A percentile compares a stretch with the other conserved stretches of the same genome.
These are phyloP conservation scores for Nakataea oryzae DNA, from an alignment of 2,329 filamentous ascomycete species.

Conservation along the genomic window DNA sequence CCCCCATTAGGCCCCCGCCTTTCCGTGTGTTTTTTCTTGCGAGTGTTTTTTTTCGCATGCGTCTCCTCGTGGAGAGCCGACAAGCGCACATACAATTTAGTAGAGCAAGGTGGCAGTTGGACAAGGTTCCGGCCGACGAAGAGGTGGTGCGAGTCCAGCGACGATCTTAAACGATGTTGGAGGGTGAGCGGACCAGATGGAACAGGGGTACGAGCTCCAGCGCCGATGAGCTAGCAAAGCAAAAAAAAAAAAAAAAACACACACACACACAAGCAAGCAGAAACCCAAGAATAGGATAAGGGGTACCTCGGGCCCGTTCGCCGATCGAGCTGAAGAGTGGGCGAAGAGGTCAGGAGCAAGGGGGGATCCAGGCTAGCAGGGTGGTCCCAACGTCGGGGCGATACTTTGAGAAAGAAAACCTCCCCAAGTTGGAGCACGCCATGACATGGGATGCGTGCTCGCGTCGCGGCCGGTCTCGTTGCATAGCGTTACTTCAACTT, in stretches of 20 bases:
- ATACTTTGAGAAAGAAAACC: no score
- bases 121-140: no score
- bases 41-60: not conserved
- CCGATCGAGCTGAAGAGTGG: no score
- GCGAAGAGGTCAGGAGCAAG: not conserved
- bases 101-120: not conserved
- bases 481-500: not conserved
- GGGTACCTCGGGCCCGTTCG: not conserved
- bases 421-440: not conserved
- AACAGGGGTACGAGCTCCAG: not conserved
- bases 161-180: not conserved
- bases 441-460: not conserved
- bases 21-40: not conserved
- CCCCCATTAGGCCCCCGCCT: not conserved
- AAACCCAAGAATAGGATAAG: not conserved
- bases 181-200: not conserved
- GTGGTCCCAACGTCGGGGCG: not conserved
- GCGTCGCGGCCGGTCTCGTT: not conserved
- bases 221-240: not conserved
- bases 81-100: not conserved
- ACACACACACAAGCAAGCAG: constrained; percentile 5
- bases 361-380: not conserved
- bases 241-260: not conserved
- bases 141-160: not conserved
- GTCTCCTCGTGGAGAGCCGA: not conserved